Evolutionary conservation across 306 rosid species (phyloP).

Genomic region (Sicyos edulis): DNA sequence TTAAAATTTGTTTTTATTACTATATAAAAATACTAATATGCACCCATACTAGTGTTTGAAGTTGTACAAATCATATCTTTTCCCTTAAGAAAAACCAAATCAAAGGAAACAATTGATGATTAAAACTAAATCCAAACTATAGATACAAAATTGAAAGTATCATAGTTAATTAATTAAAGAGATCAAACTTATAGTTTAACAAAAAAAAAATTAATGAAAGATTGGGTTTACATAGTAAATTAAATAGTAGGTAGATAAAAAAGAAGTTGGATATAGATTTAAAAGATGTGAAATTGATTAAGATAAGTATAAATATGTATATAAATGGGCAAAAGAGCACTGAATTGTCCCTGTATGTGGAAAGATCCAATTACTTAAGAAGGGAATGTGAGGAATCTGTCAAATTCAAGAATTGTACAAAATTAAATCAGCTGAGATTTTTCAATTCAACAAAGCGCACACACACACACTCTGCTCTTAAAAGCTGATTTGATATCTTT

Average conservation of each 20-base stretch:
- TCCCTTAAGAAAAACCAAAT: too few species aligned
- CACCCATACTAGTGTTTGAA: too few species aligned
- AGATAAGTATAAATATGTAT: background rate
- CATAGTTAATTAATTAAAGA: too few species aligned
- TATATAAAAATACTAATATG: too few species aligned
- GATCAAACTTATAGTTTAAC: too few species aligned
- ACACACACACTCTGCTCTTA: background rate
- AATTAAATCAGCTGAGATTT: background rate
- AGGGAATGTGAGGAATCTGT: conserved; percentile 16
- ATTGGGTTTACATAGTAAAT: background rate
- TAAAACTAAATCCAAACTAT: too few species aligned
- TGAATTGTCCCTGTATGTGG: conserved; percentile 9
- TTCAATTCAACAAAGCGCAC: background rate
- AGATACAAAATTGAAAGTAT: too few species aligned
- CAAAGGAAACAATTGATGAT: too few species aligned
- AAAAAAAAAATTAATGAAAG: too few species aligned
- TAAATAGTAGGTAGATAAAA: background rate
- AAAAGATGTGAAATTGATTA: background rate
- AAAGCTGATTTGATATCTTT: background rate
- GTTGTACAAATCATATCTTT: too few species aligned
- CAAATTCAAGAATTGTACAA: background rate
- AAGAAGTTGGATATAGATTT: background rate
- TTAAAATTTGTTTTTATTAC: too few species aligned
- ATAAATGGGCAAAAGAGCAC: conserved; percentile 3
- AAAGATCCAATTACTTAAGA: conserved; percentile 5